Percentiles rank a stretch among this genome's conserved stretches.
These are phyloP conservation scores for Trametes punicea DNA, from an alignment of 768 basidiomycete species.

Conservation along the genomic window DNA sequence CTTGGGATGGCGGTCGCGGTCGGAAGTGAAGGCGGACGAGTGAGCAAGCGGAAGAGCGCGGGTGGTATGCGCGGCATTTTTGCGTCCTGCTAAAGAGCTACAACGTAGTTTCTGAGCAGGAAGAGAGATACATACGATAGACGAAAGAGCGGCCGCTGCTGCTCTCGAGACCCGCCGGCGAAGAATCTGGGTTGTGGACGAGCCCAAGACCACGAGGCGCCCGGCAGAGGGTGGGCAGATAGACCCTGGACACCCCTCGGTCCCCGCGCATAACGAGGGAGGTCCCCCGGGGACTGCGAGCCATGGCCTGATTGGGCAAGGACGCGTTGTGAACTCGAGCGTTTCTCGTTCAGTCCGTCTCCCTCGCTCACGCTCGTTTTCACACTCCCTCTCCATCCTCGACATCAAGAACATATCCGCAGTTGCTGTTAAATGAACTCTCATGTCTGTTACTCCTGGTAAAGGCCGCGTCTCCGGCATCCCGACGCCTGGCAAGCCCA, in stretches of 20 bases:
- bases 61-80: slow-evolving; percentile 28
- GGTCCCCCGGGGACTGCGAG: slow-evolving; percentile 9
- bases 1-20: slow-evolving; percentile 6
- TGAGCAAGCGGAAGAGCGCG: slow-evolving; percentile 24
- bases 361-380: neutral
- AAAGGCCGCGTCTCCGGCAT: slow-evolving; percentile 42
- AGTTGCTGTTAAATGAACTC: slow-evolving; percentile 9
- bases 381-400: neutral
- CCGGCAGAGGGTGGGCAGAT: neutral
- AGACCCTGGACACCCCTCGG: slow-evolving; percentile 7
- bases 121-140: neutral
- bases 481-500: slow-evolving; percentile 45
- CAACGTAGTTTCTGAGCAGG: neutral
- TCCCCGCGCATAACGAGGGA: neutral
- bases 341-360: slow-evolving; percentile 5
- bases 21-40: slow-evolving; percentile 20
- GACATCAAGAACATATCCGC: neutral
- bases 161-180: neutral
- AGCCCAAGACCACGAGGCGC: slow-evolving; percentile 6
- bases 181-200: neutral
- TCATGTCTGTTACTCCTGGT: slow-evolving; percentile 44
- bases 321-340: slow-evolving; percentile 5
- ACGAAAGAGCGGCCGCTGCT: neutral
- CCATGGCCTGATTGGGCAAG: slow-evolving; percentile 11
- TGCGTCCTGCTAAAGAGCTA: neutral